Conservation (phyloP, 805 yeast genomes). For the Kuraishia floccosa region DNA sequence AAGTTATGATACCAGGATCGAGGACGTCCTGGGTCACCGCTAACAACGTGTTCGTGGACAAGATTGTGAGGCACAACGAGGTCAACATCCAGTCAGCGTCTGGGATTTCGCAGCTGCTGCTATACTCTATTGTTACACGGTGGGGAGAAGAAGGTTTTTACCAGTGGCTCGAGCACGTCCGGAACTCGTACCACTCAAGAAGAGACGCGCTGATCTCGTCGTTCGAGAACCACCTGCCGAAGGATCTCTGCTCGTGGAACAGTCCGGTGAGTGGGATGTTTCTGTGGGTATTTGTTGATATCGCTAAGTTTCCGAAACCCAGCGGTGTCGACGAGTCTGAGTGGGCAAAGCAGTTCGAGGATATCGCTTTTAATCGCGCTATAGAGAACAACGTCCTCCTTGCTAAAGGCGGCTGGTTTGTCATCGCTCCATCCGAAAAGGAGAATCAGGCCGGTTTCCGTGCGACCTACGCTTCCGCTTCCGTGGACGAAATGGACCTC, state of each 20-base stretch:
- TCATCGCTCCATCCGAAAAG: conserved; percentile 10
- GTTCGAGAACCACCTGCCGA: conserved; percentile 36
- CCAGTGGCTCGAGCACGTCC: conserved; percentile 58
- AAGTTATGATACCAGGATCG: conserved; percentile 69
- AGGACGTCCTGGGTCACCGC: conserved; percentile 68
- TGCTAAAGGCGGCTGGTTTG: conserved; percentile 22
- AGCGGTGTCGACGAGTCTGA: conserved; percentile 23
- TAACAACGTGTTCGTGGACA: conserved; percentile 41
- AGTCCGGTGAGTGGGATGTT: conserved; percentile 35
- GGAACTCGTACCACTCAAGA: conserved; percentile 51
- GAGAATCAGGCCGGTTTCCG: conserved; percentile 14
- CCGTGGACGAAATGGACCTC: conserved; percentile 9
- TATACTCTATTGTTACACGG: conserved; percentile 43
- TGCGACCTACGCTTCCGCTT: conserved; percentile 19
- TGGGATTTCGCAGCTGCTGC: conserved; percentile 57
- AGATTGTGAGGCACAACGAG: conserved; percentile 48
- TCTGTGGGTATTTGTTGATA: conserved; percentile 25
- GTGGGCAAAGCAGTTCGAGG: conserved; percentile 20
- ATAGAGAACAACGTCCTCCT: conserved; percentile 14
- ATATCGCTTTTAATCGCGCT: conserved; percentile 11
- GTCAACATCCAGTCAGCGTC: conserved; percentile 65
- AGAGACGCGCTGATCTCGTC: conserved; percentile 49
- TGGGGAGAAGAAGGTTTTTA: conserved; percentile 63
- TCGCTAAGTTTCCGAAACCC: conserved; percentile 23
- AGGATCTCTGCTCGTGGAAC: conserved; percentile 26